These are phyloP conservation scores for Aspergillus sojae DNA, from an alignment of 2,329 filamentous ascomycete species.

Conservation along the genomic window DNA sequence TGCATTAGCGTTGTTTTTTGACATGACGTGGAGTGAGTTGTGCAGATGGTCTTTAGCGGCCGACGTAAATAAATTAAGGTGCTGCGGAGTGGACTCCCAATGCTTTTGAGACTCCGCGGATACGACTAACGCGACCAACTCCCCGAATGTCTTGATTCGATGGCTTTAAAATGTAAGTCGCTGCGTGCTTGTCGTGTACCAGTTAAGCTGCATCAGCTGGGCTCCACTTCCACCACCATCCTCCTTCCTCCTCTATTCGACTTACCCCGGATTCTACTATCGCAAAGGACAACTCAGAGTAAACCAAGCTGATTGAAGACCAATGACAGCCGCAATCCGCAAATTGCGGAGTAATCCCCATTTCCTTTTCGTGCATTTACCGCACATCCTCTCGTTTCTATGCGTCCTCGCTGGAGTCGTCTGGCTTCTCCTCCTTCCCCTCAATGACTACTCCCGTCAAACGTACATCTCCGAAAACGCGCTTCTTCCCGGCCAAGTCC, in stretches of 20 bases:
- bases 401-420: conserved; percentile 82
- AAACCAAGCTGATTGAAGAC: conserved; percentile 21
- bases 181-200: background rate
- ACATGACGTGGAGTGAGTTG: conserved; percentile 23
- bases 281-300: conserved; percentile 17
- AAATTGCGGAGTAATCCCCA: conserved; percentile 76
- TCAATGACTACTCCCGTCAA: conserved; percentile 84
- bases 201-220: background rate
- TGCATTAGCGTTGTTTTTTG: background rate
- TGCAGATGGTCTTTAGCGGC: conserved; percentile 34
- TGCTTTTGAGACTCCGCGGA: conserved; percentile 12
- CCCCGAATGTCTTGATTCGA: conserved; percentile 32
- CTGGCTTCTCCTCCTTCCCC: conserved; percentile 87
- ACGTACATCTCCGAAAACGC: conserved; percentile 99
- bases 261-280: conserved; percentile 18
- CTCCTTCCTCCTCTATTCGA: conserved; percentile 1
- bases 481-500: conserved; percentile 90
- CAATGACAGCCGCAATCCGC: conserved; percentile 41
- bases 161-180: conserved; percentile 46
- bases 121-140: conserved; percentile 24
- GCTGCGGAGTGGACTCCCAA: background rate
- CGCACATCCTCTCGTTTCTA: conserved; percentile 82
- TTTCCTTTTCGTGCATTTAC: conserved; percentile 71
- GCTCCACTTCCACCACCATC: conserved; percentile 4
- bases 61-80: conserved; percentile 31